Percentiles rank a stretch among this genome's conserved stretches.
Conservation (phyloP, 352 stramenopile genomes). For the Pythium plurisporium region DNA sequence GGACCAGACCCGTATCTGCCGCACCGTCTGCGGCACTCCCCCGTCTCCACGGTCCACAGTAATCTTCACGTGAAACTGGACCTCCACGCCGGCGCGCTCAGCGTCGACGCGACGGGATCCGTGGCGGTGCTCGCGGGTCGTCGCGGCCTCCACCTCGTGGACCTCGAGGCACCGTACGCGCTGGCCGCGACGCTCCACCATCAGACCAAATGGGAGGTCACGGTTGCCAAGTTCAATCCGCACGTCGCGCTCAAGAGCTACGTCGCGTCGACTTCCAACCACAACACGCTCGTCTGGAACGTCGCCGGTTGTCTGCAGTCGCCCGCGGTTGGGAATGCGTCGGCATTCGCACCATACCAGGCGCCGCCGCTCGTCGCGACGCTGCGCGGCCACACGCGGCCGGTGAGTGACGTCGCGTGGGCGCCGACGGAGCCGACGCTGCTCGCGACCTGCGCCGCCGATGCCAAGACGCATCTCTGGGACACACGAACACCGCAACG, state of each 20-base stretch:
- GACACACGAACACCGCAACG: slow-evolving; percentile 68
- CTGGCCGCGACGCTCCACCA: slow-evolving; percentile 59
- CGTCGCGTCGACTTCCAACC: slow-evolving; percentile 76
- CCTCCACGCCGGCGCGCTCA: slow-evolving; percentile 61
- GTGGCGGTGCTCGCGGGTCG: slow-evolving; percentile 62
- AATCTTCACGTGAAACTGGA: slow-evolving; percentile 62
- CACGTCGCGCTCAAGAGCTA: slow-evolving; percentile 56
- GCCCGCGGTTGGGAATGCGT: neutral
- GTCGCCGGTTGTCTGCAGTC: slow-evolving; percentile 30
- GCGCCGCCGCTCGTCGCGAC: slow-evolving; percentile 56
- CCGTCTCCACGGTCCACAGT: slow-evolving; percentile 28
- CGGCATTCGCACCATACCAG: neutral
- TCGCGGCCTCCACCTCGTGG: slow-evolving; percentile 66
- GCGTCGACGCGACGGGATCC: slow-evolving; percentile 64
- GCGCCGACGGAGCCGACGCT: slow-evolving; percentile 64
- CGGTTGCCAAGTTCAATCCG: slow-evolving; percentile 77
- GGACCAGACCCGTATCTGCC: neutral
- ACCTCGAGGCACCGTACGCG: slow-evolving; percentile 62
- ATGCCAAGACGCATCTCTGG: slow-evolving; percentile 80
- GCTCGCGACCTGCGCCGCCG: slow-evolving; percentile 72
- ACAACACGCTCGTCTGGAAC: slow-evolving; percentile 81
- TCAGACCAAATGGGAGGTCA: slow-evolving; percentile 78
- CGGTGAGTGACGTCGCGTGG: slow-evolving; percentile 77
- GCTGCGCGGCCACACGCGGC: slow-evolving; percentile 63
- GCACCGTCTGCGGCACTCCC: slow-evolving; percentile 9